Evolutionary conservation across 2,329 filamentous ascomycete genomes (phyloP), one percentile per base, ranked within the genome.

Genomic region (Helotiales sp.): DNA sequence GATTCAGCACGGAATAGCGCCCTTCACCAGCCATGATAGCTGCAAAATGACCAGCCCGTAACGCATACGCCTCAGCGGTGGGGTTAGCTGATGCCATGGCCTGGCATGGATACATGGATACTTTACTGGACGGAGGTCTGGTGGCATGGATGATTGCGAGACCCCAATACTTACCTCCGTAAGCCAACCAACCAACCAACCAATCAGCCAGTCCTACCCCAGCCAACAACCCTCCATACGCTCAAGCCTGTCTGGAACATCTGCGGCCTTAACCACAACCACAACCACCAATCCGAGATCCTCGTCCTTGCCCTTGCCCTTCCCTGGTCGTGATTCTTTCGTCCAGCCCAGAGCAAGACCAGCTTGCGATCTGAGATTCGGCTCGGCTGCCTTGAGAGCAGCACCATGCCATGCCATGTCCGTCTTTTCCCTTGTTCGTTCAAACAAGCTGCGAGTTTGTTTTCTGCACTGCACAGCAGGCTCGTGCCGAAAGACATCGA

Each of bases 11-110:
- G 43, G 63, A 65, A 28, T 60, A 32, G 57, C 43, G 28, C 57
- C 40, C 15, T 28, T 26, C 15, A 28, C 57, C 26, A 50, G 40
- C 47, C 37, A 28, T 32, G 47, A 58, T 32, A 61, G 13, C 55
- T 55, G 34, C 55, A 34, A 59, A 67, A 67, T 63, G 65, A 67
- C 65, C 64, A 67, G 43, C 59, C 50, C 50, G 52, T 60, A 60
- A 54, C 52, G 64, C 47, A n/a, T n/a, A n/a, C n/a, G n/a, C n/a
- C n/a, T n/a, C n/a, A n/a, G n/a, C n/a, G n/a, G n/a, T n/a, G n/a
- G n/a, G n/a, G n/a, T n/a, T n/a, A n/a, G n/a, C n/a, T n/a, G n/a
- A n/a, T n/a, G n/a, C n/a, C n/a, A n/a, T n/a, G n/a, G n/a, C n/a
- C n/a, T n/a, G n/a, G n/a, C n/a, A n/a, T n/a, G n/a, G n/a, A n/a